A percentile compares a stretch with the other conserved stretches of the same genome.
phyloP scores from a whole-genome alignment of 495 filamentous ascomycete species.

The Aspergillus biplanus region DNA sequence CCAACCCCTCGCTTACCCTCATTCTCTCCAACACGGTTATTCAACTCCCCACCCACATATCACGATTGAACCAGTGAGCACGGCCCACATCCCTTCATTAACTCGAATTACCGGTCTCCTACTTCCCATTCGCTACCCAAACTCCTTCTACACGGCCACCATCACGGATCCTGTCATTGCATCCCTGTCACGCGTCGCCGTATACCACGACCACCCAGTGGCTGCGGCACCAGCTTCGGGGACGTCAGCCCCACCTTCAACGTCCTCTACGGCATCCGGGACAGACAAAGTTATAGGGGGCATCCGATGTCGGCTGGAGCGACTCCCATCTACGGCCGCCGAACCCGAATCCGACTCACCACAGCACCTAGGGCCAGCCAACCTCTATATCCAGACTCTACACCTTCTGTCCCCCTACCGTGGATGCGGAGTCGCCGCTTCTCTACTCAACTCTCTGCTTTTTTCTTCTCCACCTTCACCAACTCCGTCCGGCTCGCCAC shows the following conservation, averaged over 20 bases:
- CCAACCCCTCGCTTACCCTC: slow-evolving; percentile 38
- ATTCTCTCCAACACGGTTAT: slow-evolving; percentile 34
- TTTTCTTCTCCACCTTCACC: slow-evolving; percentile 49
- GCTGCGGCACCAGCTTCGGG: slow-evolving; percentile 39
- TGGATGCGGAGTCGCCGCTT: slow-evolving; percentile 73
- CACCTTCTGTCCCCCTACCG: slow-evolving; percentile 83
- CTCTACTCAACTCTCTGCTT: slow-evolving; percentile 62
- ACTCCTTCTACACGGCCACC: slow-evolving; percentile 80
- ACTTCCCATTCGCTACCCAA: slow-evolving; percentile 85
- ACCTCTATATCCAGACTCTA: slow-evolving; percentile 87
- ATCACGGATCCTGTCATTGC: slow-evolving; percentile 67
- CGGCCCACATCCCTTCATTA: slow-evolving; percentile 70
- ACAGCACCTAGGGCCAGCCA: slow-evolving; percentile 42
- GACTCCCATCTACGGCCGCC: slow-evolving; percentile 29
- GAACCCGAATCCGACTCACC: slow-evolving; percentile 27
- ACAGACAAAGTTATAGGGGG: slow-evolving; percentile 73
- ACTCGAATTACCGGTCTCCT: slow-evolving; percentile 81
- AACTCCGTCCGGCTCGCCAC: slow-evolving; percentile 20
- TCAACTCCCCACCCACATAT: slow-evolving; percentile 44
- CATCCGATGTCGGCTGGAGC: slow-evolving; percentile 80
- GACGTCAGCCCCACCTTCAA: neutral
- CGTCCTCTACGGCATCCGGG: slow-evolving; percentile 30
- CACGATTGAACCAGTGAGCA: slow-evolving; percentile 61
- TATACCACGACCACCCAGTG: slow-evolving; percentile 60
- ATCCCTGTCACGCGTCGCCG: slow-evolving; percentile 76